Conservation (phyloP, 2,329 filamentous ascomycete genomes). For the Colletotrichum acutatum region DNA sequence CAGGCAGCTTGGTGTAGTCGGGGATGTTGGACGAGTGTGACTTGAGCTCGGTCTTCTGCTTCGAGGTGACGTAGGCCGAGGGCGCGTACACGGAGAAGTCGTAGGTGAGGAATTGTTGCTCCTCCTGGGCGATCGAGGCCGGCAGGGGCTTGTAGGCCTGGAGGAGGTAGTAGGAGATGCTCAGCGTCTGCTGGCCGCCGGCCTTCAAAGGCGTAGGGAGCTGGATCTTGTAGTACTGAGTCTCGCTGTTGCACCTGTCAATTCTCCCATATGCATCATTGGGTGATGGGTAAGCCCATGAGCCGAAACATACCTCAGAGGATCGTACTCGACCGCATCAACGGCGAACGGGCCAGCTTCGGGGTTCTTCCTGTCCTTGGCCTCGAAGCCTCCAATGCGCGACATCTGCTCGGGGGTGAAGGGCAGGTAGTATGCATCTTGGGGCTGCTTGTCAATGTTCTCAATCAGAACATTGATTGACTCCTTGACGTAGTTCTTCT, state of each 20-base stretch:
- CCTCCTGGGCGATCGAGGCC: conserved; percentile 82
- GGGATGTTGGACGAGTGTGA: conserved; percentile 81
- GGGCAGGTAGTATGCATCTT: conserved; percentile 91
- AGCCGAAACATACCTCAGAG: conserved; percentile 61
- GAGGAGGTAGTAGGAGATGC: conserved; percentile 86
- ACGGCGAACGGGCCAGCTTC: conserved; percentile 74
- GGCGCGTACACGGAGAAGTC: conserved; percentile 86
- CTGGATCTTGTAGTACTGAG: conserved; percentile 86
- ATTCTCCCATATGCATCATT: background rate
- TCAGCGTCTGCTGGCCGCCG: conserved; percentile 83
- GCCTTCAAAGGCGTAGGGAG: conserved; percentile 81
- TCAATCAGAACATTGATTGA: conserved; percentile 94
- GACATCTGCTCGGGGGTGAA: conserved; percentile 82
- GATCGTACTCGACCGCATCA: conserved; percentile 73
- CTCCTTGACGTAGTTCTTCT: conserved; percentile 92
- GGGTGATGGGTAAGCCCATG: conserved; percentile 13
- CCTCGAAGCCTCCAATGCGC: conserved; percentile 86
- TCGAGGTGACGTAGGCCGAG: conserved; percentile 85
- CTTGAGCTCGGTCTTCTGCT: conserved; percentile 98
- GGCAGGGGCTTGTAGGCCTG: conserved; percentile 85
- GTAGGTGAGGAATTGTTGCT: conserved; percentile 88
- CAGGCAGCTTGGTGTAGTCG: conserved; percentile 83
- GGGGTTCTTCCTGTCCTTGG: conserved; percentile 88
- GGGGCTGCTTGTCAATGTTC: conserved; percentile 82
- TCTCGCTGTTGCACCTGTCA: conserved; percentile 60